Evolutionary conservation across 139 green algal genomes (phyloP).

Genomic region (Chlamydomonas sphaeroides): DNA sequence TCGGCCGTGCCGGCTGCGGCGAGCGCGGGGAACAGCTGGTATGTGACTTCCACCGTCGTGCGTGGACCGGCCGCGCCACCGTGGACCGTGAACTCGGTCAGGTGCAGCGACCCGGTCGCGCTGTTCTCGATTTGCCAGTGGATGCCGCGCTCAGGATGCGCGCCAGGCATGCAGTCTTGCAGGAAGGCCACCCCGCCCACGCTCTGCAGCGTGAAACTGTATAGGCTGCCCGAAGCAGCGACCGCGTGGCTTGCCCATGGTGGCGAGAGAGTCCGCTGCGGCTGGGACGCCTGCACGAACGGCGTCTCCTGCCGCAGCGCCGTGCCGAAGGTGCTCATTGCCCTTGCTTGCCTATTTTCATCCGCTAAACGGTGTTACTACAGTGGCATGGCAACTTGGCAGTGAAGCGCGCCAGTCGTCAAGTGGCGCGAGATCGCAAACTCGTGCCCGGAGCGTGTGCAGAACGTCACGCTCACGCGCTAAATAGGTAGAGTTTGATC

Average conservation of each 20-base stretch:
- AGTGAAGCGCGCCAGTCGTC: too few relatives aligned
- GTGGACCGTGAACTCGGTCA: slow-evolving; percentile 31
- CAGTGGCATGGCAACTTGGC: too few relatives aligned
- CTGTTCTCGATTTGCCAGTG: slow-evolving; percentile 57
- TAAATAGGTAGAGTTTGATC: too few relatives aligned
- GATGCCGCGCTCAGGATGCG: slow-evolving; percentile 29
- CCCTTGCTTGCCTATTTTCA: too few relatives aligned
- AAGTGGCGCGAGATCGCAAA: too few relatives aligned
- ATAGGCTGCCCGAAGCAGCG: not conserved
- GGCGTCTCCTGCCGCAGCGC: slow-evolving; percentile 20
- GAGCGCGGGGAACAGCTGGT: slow-evolving; percentile 37
- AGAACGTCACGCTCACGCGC: too few relatives aligned
- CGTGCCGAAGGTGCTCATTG: not conserved
- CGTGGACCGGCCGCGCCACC: not conserved
- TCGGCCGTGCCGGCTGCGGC: slow-evolving; percentile 23
- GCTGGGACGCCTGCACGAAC: not conserved
- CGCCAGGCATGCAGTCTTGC: not conserved
- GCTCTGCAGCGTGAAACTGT: slow-evolving; percentile 33
- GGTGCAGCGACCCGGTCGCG: slow-evolving; percentile 29
- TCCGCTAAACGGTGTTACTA: too few relatives aligned
- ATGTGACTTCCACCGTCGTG: slow-evolving; percentile 14
- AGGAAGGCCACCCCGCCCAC: slow-evolving; percentile 21
- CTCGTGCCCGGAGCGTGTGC: too few relatives aligned
- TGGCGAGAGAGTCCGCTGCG: slow-evolving; percentile 5
- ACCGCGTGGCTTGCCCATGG: slow-evolving; percentile 1